Evolutionary conservation across 2,329 filamentous ascomycete genomes (phyloP), one percentile per base, ranked within the genome.

Genomic region (Alternaria sp.): DNA sequence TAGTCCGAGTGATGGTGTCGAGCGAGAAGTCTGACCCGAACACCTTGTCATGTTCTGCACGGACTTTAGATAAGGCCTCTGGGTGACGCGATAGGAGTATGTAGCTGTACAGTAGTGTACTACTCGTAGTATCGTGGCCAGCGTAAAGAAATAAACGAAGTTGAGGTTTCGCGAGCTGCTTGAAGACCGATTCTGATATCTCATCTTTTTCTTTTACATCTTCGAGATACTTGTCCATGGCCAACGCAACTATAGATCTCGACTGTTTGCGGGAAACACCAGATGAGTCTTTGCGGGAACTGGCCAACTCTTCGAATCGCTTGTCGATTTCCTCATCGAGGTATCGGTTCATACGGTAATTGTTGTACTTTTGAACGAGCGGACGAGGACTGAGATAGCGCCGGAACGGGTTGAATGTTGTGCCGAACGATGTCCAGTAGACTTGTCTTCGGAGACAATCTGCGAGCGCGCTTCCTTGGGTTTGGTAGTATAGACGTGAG

Each of bases 71-170:
- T 6, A 77, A 54, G 11, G 52, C 67, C 10, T 64, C 21, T 2
- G 75, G 76, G 50, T 79, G 59, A 5, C 56, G 45, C 5, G 68
- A 65, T 0, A 80, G 67, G 19, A 74, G 45, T 21, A 74, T 64
- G 23, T 49, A 64, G 10, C 47, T 25, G 45, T 76, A 80, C 25
- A 62, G 68, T 6, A 79, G 66, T 9, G 75, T 73, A 17, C 66
- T 73, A 28, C 68, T 65, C 3, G 71, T 74, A 4, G 76, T 70
- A 46, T 78, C 76, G 40, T 79, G 71, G 1, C 77, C 77, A 13
- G 74, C 74, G 54, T 78, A 75, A 8, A 79, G 57, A 59, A 79
- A 78, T 0, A 73, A 59, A 9, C 72, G 73, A 55, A 79, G 70
- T 49, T 78, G 75, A 43, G 59, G 65, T 25, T 58, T 54, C 23